These are phyloP conservation scores for Euphorbia pulcherrima DNA, from an alignment of 345 rosid genomes.

Conservation along the genomic window DNA sequence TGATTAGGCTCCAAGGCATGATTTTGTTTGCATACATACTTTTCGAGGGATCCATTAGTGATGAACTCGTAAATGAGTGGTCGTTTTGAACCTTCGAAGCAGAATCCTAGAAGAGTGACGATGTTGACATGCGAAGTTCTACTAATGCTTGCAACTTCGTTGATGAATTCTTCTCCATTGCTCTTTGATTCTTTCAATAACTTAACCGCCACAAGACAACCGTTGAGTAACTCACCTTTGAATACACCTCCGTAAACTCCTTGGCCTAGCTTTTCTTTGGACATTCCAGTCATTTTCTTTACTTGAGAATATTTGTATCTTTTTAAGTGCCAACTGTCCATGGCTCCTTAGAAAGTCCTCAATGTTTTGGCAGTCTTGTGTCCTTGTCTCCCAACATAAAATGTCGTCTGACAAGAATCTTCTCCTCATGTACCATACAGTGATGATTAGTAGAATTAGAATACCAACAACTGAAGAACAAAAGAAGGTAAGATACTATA, in stretches of 20 bases:
- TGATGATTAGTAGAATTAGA: background rate
- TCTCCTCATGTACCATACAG: background rate
- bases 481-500: too few species aligned
- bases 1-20: background rate
- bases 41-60: conserved; percentile 1
- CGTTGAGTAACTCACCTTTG: conserved; percentile 33
- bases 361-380: background rate
- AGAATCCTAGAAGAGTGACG: conserved; percentile 39
- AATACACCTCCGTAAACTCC: conserved; percentile 40
- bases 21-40: too few species aligned
- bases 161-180: conserved; percentile 36
- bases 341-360: background rate
- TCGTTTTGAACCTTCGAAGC: conserved; percentile 31
- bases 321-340: background rate
- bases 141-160: conserved; percentile 37
- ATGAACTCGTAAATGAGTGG: conserved; percentile 24
- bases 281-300: conserved; percentile 25
- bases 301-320: conserved; percentile 14
- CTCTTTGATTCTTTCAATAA: conserved; percentile 15
- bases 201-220: conserved; percentile 33
- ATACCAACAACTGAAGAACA: background rate
- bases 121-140: conserved; percentile 35
- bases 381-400: background rate
- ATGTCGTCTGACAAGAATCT: background rate
- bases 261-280: conserved; percentile 29